Base-by-base conservation (phyloP, 2,329 filamentous ascomycete species). In the Orbilia blumenaviensis region DNA sequence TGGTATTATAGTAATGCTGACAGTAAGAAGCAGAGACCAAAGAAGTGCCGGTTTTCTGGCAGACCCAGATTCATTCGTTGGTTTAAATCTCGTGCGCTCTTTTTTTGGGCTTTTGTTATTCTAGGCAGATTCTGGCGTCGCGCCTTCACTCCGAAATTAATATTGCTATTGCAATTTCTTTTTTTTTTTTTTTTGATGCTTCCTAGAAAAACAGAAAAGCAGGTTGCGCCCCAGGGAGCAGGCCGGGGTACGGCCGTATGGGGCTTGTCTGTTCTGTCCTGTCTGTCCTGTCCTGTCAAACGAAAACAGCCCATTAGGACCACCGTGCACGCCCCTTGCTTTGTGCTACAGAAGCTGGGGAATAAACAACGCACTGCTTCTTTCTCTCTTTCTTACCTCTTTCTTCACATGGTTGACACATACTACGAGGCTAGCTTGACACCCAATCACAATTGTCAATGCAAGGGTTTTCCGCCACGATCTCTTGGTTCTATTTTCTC, bases 101-200 rank as follows among this genome's bases (percentile, higher is more conserved):
- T n/a, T n/a, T n/a, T n/a, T n/a, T n/a, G n/a, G n/a, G n/a, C n/a
- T n/a, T n/a, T n/a, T n/a, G 7, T 3, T 21, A 50, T 29, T 32
- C 64, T 66, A 74, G 69, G 69, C 69, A 74, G 62, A 66, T 61
- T 66, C 52, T 48, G 61, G 67, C 56, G 54, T 32, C 56, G 46
- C 4, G n/a, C 58, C 50, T 52, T 66, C 46, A 42, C 29, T 32
- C 62, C 46, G 71, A 62, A 64, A 68, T 75, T 62, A 27, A 34
- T 5, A 34, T 34, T 34, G n/a, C n/a, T 34, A 14, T 10, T 41
- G 32, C 48, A 71, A 62, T 62, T 61, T 68, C 38, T 44, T 56
- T n/a, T n/a, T n/a, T n/a, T n/a, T n/a, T n/a, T n/a, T n/a, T n/a
- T n/a, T n/a, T n/a, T n/a, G n/a, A n/a, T n/a, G n/a, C n/a, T n/a